Conservation (phyloP, 768 basidiomycete species). For the Lactarius sanguifluus region DNA sequence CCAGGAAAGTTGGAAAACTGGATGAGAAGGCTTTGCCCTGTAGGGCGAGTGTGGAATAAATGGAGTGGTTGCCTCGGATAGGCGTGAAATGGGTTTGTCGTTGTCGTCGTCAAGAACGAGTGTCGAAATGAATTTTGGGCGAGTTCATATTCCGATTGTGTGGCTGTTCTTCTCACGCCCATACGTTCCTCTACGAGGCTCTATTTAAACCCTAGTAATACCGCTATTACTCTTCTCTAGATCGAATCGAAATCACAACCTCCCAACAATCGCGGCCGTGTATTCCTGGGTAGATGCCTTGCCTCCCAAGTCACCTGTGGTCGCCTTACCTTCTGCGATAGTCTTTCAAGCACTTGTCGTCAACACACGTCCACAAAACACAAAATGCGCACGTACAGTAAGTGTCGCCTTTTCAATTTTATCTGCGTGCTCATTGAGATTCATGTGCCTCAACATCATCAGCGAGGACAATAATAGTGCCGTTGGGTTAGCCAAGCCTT, state of each 20-base stretch:
- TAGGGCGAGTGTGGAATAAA: slow-evolving; percentile 77
- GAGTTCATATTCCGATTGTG: slow-evolving; percentile 28
- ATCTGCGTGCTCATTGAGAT: slow-evolving; percentile 74
- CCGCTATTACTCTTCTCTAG: slow-evolving; percentile 23
- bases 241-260: slow-evolving; percentile 41
- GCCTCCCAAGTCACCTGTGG: slow-evolving; percentile 96
- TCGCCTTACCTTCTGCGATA: slow-evolving; percentile 92
- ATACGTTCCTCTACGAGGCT: background rate
- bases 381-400: slow-evolving; percentile 52
- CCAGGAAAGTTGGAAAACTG: slow-evolving; percentile 47
- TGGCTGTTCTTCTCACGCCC: slow-evolving; percentile 27
- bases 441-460: slow-evolving; percentile 99
- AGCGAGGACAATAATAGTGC: slow-evolving; percentile 90
- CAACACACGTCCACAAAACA: slow-evolving; percentile 8
- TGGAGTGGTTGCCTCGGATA: slow-evolving; percentile 56
- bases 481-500: slow-evolving; percentile 98
- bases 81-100: slow-evolving; percentile 51
- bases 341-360: slow-evolving; percentile 54
- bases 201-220: background rate
- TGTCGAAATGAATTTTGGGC: background rate
- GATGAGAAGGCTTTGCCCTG: slow-evolving; percentile 79
- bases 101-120: slow-evolving; percentile 32
- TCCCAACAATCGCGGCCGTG: slow-evolving; percentile 82
- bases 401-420: slow-evolving; percentile 93
- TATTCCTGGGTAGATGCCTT: slow-evolving; percentile 88